Base-by-base conservation (phyloP, 768 basidiomycete species). In the Leccinum pellstonianum region DNA sequence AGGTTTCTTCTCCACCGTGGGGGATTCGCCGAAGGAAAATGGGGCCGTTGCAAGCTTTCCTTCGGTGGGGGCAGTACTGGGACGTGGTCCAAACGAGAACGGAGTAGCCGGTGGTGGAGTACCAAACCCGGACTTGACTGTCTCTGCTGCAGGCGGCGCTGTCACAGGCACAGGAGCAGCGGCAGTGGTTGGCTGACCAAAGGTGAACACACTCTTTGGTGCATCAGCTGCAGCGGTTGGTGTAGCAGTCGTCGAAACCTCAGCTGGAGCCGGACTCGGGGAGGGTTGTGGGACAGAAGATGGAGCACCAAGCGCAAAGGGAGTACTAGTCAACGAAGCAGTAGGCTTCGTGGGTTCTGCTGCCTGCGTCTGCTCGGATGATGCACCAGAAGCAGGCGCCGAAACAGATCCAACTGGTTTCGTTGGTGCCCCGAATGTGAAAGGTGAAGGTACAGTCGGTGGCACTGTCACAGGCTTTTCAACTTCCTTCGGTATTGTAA, bases 21-120 rank as follows among this genome's bases (percentile, higher is more conserved):
- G 66, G 3, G 78, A 64, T 15, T 79, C 70, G 7, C 58, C 68
- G 38, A 77, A 77, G 15, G 68, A 56, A 54, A 72, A 71, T 41
- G 62, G 27, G 25, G 31, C 62, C 3, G 60, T 25, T 12, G 64
- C 38, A 38, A 68, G 56, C 56, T 73, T 74, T 33, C 60, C 74
- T 19, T 70, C 63, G 27, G 55, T 55, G 10, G 61, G 64, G 25
- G 68, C 68, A 10, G 69, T 64, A 17, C 48, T 63, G 7, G 67
- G 67, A 27, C 64, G 60, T 52, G 63, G 67, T 12, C 77, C 79
- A 62, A 87, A 86, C 5, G 77, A 68, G 66, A 86, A 86, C 15
- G 73, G 54, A 51, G 66, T 62, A 41, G 59, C 35, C 56, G 69
- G 64, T 37, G 64, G 57, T 46, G 68, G 67, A 10, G 66, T 60